These are phyloP conservation scores for Thinopyrum elongatum DNA, from an alignment of 176 grass and related monocot genomes.

Conservation along the genomic window DNA sequence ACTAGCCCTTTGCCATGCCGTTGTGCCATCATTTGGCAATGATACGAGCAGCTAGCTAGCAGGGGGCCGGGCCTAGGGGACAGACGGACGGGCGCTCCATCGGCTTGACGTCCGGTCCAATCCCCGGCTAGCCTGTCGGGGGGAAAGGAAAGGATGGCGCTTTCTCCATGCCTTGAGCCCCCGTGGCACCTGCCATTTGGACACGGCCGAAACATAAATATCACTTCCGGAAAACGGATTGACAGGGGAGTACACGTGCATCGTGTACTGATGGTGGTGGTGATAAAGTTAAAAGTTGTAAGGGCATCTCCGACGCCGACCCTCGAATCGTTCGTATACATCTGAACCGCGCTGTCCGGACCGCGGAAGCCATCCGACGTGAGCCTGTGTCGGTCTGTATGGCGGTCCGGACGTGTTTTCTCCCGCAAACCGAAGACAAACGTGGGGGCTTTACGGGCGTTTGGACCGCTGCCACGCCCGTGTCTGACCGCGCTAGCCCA, in stretches of 20 bases:
- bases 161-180: constrained; percentile 9
- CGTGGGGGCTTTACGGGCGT: no score
- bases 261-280: neutral
- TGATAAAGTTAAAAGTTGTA: neutral
- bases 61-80: constrained; percentile 10
- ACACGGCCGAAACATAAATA: neutral
- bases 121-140: constrained; percentile 11
- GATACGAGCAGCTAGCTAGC: constrained; percentile 19
- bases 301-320: no score
- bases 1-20: neutral
- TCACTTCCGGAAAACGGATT: constrained; percentile 26
- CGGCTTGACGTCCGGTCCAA: constrained; percentile 3
- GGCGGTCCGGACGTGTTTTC: no score
- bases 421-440: no score
- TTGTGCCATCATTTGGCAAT: constrained; percentile 10
- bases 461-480: no score
- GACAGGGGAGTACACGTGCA: neutral
- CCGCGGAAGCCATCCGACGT: no score
- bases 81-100: neutral
- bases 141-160: neutral
- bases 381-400: no score
- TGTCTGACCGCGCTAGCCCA: no score
- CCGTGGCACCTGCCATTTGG: neutral
- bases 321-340: no score
- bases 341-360: no score